Conservation (phyloP, 2,329 filamentous ascomycete genomes). For the Cladorrhinum sp. region DNA sequence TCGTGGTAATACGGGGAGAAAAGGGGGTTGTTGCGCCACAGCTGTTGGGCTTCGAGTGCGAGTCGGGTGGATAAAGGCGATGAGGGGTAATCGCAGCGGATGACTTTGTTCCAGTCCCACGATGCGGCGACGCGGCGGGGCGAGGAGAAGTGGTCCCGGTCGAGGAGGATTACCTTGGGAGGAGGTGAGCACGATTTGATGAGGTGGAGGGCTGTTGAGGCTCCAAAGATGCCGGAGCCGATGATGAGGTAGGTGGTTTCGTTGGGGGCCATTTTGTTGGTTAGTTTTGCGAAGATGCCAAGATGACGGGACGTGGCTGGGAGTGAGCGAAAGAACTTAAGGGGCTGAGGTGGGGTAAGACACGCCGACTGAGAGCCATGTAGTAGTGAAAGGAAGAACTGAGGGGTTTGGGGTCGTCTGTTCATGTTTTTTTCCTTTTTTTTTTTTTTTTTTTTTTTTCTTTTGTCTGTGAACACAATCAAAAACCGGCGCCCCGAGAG, state of each 20-base stretch:
- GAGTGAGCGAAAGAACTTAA: neutral
- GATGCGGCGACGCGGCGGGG: conserved; percentile 56
- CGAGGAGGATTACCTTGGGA: conserved; percentile 54
- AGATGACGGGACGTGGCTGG: neutral
- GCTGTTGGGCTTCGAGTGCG: conserved; percentile 62
- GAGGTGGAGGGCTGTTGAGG: conserved; percentile 63
- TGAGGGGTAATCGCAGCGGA: conserved; percentile 64
- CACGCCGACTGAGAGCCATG: no score
- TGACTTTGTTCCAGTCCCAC: conserved; percentile 71
- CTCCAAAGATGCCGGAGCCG: conserved; percentile 64
- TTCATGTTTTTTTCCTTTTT: no score
- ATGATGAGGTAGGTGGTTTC: conserved; percentile 51
- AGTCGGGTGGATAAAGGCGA: conserved; percentile 62
- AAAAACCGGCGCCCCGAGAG: no score
- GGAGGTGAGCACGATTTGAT: conserved; percentile 45
- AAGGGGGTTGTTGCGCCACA: conserved; percentile 57
- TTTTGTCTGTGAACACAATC: no score
- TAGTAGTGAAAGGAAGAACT: no score
- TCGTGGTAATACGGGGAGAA: conserved; percentile 57
- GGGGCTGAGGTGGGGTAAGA: neutral
- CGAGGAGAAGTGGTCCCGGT: conserved; percentile 52
- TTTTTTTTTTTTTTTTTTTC: no score
- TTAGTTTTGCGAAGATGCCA: neutral
- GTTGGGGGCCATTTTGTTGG: neutral
- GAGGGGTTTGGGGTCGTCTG: no score